phyloP scores from a whole-genome alignment of 116 monocot species.

The Cymodocea nodosa region DNA sequence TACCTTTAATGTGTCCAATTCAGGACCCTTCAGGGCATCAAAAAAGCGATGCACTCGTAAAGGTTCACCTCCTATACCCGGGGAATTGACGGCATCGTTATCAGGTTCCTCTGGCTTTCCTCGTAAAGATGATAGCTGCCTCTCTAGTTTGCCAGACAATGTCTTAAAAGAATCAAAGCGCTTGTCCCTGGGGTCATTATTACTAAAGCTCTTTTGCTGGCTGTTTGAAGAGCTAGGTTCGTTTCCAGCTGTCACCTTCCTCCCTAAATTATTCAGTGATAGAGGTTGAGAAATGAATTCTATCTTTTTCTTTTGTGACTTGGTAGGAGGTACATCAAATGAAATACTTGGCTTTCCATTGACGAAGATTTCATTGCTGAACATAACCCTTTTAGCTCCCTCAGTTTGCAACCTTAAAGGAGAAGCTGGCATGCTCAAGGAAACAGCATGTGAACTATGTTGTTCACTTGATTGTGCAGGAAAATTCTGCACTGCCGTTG shows the following conservation, averaged over 20 bases:
- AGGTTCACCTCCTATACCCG: slow-evolving; percentile 7
- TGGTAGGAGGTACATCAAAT: background rate
- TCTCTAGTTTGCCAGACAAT: slow-evolving; percentile 50
- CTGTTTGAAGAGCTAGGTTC: background rate
- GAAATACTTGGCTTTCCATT: background rate
- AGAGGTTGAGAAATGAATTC: slow-evolving; percentile 27
- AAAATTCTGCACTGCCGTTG: background rate
- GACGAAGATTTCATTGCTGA: background rate
- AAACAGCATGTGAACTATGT: slow-evolving; percentile 10
- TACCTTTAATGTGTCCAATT: slow-evolving; percentile 49
- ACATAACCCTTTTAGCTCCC: slow-evolving; percentile 9
- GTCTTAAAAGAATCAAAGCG: slow-evolving; percentile 62
- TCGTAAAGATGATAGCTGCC: slow-evolving; percentile 32
- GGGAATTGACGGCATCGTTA: background rate
- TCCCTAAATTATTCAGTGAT: background rate
- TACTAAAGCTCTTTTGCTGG: slow-evolving; percentile 1
- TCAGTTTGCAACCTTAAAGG: slow-evolving; percentile 27
- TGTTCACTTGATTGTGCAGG: background rate
- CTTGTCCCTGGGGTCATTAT: slow-evolving; percentile 11
- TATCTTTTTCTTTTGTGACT: background rate
- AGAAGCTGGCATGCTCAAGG: slow-evolving; percentile 39
- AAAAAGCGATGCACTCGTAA: slow-evolving; percentile 36
- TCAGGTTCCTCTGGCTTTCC: slow-evolving; percentile 23
- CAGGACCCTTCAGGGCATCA: slow-evolving; percentile 52
- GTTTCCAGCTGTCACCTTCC: background rate